Evolutionary conservation across 2,329 filamentous ascomycete genomes (phyloP), one percentile per base, ranked within the genome.

Genomic region (Cercospora beticola): DNA sequence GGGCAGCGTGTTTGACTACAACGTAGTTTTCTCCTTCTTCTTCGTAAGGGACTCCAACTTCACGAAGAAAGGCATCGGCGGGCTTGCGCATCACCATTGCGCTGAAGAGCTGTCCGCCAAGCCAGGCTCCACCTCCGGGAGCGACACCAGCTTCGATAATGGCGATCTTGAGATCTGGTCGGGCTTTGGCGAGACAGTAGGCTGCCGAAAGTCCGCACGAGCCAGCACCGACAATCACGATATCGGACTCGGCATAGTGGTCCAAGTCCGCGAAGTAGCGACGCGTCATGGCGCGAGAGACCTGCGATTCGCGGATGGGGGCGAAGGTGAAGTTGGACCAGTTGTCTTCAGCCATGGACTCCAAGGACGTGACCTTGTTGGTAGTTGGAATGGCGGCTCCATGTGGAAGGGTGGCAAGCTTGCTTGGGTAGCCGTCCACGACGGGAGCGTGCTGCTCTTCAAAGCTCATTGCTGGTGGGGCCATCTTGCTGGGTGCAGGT

Each of bases 11-110:
- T 88, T 95, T 96, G 79, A 97, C 93, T 1, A 97, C 92, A 14
- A 97, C 93, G 74, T 91, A 95, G 82, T 91, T 87, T 26, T 72
- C 69, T 63, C 91, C 92, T 77, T 97, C 93, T 71, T 97, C 92
- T 76, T 97, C 94, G 78, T 90, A 97, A 0, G 92, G 89, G 6
- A 97, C 89, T 68, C 91, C 92, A 16, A 97, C 81, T 76, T 96
- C 92, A 52, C 86, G 84, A 68, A 97, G 84, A 84, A 97, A 97
- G 66, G 87, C 87, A 78, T 97, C 91, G 64, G 93, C 93, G 12
- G 94, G 93, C 85, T 95, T 96, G 76, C 93, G 91, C 90, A 97
- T 93, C 60, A 97, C 87, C 93, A 97, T 97, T 78, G 93, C 93
- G 70, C 89, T 92, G 88, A 97, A 97, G 67, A 97, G 91, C 84